Evolutionary conservation across 2,329 filamentous ascomycete species (phyloP), one percentile per base, ranked within the genome.

Genomic region (Nemania bipapillata): DNA sequence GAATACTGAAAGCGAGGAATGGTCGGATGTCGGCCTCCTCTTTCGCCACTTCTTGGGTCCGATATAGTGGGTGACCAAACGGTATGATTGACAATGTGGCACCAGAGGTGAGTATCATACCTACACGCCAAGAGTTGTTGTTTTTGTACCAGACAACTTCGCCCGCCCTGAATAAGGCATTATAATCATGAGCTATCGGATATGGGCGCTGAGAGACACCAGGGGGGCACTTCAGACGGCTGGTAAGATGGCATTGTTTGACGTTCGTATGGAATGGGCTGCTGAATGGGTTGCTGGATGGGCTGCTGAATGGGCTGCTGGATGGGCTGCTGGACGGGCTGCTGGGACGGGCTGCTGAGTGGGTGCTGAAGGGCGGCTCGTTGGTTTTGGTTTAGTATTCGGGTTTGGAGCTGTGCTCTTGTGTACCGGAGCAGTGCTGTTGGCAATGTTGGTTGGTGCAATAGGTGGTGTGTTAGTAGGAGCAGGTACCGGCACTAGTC

Each of bases 101-200:
- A 42, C 71, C 69, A 17, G 60, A 58, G 32, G 61, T 58, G 1
- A 59, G 9, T 37, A 86, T 80, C 57, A 86, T 76, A 4, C 84
- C 85, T 0, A 86, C 77, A 37, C 84, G 82, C 83, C 85, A 86
- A 0, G 82, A 81, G 24, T 77, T 80, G 6, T 79, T 79, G 26
- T 83, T 83, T 69, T 83, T 81, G 65, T 80, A 86, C 85, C 85
- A 86, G 5, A 86, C 83, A 17, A 86, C 77, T 69, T 86, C 85
- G 45, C 85, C 85, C 1, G 79, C 76, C 59, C 84, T 81, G 70
- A 85, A 86, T 8, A 86, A 75, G 17, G 78, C 50, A 26, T 74
- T 69, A 71, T 65, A 77, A 72, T 66, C 56, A 26, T 68, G 72
- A 26, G 58, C 68, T 26, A 64, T 45, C 11, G 54, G 42, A 22